These are phyloP conservation scores for Gossypium australe DNA, from an alignment of 345 rosid species.

Conservation along the genomic window DNA sequence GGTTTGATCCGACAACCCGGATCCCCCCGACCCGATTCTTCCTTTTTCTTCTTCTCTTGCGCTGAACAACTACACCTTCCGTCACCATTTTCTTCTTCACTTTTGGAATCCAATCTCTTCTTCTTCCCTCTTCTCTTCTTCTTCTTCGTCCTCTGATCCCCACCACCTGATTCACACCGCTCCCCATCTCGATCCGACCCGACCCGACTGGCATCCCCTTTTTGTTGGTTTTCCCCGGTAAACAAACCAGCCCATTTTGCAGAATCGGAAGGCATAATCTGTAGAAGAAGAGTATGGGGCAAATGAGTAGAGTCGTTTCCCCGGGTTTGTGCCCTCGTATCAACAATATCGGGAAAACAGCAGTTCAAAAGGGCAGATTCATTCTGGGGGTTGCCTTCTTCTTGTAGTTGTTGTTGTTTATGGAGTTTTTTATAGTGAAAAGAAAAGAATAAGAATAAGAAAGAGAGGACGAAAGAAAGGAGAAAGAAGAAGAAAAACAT, in stretches of 20 bases:
- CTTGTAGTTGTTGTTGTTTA: constrained; percentile 9
- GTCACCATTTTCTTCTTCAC: constrained; percentile 29
- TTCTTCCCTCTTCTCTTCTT: constrained; percentile 60
- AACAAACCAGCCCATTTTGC: constrained; percentile 30
- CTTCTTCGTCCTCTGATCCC: constrained; percentile 35
- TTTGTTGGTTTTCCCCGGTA: neutral
- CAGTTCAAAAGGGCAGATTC: constrained; percentile 22
- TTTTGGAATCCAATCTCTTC: constrained; percentile 24
- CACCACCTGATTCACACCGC: constrained; percentile 13
- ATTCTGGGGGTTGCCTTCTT: constrained; percentile 16
- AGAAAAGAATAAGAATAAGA: constrained; percentile 37
- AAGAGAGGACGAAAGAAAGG: constrained; percentile 33
- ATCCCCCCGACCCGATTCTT: constrained; percentile 27
- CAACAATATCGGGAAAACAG: constrained; percentile 25
- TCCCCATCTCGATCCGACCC: constrained; percentile 22
- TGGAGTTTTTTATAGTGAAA: constrained; percentile 27
- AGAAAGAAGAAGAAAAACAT: constrained; percentile 39
- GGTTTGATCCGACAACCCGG: constrained; percentile 38
- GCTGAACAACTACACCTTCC: constrained; percentile 18
- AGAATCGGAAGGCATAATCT: constrained; percentile 46
- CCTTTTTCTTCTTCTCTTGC: constrained; percentile 9
- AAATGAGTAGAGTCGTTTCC: constrained; percentile 34
- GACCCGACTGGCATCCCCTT: constrained; percentile 12
- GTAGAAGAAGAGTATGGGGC: constrained; percentile 48
- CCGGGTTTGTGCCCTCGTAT: constrained; percentile 13